These are phyloP conservation scores for Tremellales sp. DNA, from an alignment of 1,284 basidiomycete genomes.

Conservation along the genomic window DNA sequence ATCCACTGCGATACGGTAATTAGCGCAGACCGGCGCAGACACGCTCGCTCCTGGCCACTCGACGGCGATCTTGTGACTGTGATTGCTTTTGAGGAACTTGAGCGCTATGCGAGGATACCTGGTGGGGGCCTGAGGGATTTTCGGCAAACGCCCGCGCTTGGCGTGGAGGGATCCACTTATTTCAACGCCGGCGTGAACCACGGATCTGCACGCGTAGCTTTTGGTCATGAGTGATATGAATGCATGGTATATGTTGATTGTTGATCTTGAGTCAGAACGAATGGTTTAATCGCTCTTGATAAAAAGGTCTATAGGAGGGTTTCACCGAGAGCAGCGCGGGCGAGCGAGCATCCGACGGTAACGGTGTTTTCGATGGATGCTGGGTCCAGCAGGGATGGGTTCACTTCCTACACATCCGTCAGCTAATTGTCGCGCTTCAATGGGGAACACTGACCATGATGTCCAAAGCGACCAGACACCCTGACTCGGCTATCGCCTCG, in stretches of 20 bases:
- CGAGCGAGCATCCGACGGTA: slow-evolving; percentile 87
- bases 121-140: background rate
- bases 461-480: slow-evolving; percentile 83
- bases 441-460: slow-evolving; percentile 64
- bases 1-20: no score
- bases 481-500: slow-evolving; percentile 90
- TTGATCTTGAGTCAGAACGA: no score
- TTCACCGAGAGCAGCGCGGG: slow-evolving; percentile 82
- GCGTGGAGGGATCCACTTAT: background rate
- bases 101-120: no score
- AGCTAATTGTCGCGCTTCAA: background rate
- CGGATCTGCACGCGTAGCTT: no score
- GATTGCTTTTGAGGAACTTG: no score
- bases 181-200: no score
- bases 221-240: background rate
- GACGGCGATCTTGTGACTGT: no score
- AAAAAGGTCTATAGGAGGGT: slow-evolving; percentile 40
- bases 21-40: no score
- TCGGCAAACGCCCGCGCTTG: background rate
- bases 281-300: no score
- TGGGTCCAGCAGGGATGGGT: slow-evolving; percentile 75
- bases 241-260: background rate
- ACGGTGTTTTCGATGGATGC: slow-evolving; percentile 80
- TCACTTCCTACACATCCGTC: slow-evolving; percentile 71
- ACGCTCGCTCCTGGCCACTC: no score